Conservation (phyloP, 192 early-diverging fungal species). For the Linderina pennispora region DNA sequence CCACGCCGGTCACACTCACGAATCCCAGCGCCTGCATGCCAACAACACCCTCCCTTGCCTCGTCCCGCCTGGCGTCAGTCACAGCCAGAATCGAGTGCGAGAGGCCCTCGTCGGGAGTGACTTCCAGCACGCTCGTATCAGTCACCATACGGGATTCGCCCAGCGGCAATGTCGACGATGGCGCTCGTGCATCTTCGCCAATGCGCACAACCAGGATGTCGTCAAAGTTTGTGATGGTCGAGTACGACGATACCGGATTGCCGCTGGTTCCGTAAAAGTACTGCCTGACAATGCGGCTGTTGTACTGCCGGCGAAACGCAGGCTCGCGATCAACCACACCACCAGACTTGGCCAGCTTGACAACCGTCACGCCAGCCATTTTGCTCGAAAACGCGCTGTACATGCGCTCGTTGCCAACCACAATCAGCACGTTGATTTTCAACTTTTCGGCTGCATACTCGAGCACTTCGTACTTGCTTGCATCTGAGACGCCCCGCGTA, state of each 20-base stretch:
- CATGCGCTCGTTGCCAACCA: constrained; percentile 91
- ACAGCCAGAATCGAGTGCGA: constrained; percentile 84
- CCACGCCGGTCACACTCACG: constrained; percentile 54
- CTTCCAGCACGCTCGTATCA: constrained; percentile 72
- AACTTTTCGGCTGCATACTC: constrained; percentile 67
- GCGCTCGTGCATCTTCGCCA: constrained; percentile 61
- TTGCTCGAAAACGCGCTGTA: constrained; percentile 72
- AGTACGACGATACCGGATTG: constrained; percentile 76
- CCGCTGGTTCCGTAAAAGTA: constrained; percentile 92
- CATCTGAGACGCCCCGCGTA: constrained; percentile 75
- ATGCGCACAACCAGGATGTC: constrained; percentile 76
- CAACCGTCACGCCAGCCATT: constrained; percentile 54
- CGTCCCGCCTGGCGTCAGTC: constrained; percentile 51
- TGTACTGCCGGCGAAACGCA: constrained; percentile 57
- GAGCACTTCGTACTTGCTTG: constrained; percentile 66
- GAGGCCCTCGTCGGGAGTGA: constrained; percentile 75
- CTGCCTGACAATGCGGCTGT: constrained; percentile 71
- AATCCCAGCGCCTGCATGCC: constrained; percentile 64
- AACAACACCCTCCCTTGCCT: constrained; percentile 64
- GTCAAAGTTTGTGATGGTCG: constrained; percentile 67
- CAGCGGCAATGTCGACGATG: constrained; percentile 86
- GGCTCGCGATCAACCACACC: constrained; percentile 89
- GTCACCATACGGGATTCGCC: constrained; percentile 73
- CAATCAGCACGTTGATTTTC: constrained; percentile 74
- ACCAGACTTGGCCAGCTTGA: constrained; percentile 90